Percentiles rank a stretch among this genome's conserved stretches.
Evolutionary conservation across 2,329 filamentous ascomycete species (phyloP).

Genomic region (Cladosporium phlei): DNA sequence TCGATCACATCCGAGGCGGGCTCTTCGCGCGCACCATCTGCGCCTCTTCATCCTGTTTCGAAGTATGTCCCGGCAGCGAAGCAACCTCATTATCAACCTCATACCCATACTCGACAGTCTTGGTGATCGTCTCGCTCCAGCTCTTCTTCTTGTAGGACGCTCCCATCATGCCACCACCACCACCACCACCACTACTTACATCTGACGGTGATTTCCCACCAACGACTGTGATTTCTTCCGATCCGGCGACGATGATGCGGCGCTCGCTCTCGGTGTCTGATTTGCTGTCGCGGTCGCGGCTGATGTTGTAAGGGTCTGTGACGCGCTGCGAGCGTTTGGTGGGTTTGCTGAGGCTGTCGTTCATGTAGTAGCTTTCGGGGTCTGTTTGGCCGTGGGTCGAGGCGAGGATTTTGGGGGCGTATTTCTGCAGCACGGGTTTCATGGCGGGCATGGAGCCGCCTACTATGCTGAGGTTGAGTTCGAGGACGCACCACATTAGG

Average conservation of each 20-base stretch:
- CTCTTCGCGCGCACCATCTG: conserved; percentile 4
- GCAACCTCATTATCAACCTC: conserved; percentile 2
- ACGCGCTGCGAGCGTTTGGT: conserved; percentile 12
- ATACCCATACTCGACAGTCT: conserved; percentile 10
- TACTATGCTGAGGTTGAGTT: conserved; percentile 9
- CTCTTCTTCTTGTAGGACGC: neutral
- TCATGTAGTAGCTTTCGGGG: conserved; percentile 5
- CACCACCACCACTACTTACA: no score
- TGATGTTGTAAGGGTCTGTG: conserved; percentile 8
- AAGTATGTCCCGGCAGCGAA: neutral
- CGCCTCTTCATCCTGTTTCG: conserved; percentile 6
- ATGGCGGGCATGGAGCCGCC: conserved; percentile 11
- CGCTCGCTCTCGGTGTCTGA: conserved; percentile 10
- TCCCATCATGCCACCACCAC: neutral
- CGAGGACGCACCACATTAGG: conserved; percentile 11
- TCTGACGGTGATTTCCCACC: no score
- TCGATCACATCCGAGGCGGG: conserved; percentile 5
- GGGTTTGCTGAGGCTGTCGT: conserved; percentile 6
- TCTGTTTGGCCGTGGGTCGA: conserved; percentile 5
- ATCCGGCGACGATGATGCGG: neutral
- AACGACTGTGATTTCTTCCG: no score
- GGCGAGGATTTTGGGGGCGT: conserved; percentile 5
- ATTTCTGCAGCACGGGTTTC: conserved; percentile 11
- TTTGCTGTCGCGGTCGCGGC: conserved; percentile 5
- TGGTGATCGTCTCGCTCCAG: conserved; percentile 2